Evolutionary conservation across 768 basidiomycete species (phyloP).

Genomic region (Infundibulicybe gibba): DNA sequence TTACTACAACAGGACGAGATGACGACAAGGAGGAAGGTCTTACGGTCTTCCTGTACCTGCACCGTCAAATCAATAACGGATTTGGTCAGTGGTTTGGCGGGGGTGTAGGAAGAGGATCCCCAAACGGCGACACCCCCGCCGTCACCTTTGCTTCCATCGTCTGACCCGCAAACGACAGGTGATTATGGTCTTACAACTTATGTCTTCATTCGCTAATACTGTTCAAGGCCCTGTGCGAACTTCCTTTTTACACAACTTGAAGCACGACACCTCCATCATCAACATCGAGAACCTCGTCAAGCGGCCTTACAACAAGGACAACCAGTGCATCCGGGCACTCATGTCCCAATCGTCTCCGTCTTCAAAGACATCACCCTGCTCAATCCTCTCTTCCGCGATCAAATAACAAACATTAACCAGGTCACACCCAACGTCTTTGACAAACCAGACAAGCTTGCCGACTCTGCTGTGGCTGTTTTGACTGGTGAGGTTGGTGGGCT

Average conservation of each 20-base stretch:
- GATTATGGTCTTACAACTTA: constrained; percentile 38
- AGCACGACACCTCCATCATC: constrained; percentile 84
- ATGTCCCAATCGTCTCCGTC: constrained; percentile 97
- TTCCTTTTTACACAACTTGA: constrained; percentile 79
- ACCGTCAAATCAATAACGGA: constrained; percentile 90
- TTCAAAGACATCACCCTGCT: too few species aligned
- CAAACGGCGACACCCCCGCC: too few species aligned
- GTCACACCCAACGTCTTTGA: constrained; percentile 93
- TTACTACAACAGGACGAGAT: constrained; percentile 51
- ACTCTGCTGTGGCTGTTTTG: too few species aligned
- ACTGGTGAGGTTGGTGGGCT: constrained; percentile 88
- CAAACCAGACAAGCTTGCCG: constrained; percentile 95
- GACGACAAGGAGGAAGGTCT: too few species aligned
- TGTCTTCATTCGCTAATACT: too few species aligned
- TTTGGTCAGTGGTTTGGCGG: constrained; percentile 54
- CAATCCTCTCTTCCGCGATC: too few species aligned
- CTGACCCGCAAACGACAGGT: constrained; percentile 11
- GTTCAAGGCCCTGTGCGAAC: too few species aligned
- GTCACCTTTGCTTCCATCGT: constrained; percentile 27
- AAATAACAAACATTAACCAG: constrained; percentile 94
- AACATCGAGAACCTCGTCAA: too few species aligned
- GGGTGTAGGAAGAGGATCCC: constrained; percentile 38
- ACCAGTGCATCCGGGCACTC: constrained; percentile 93
- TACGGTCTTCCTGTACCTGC: constrained; percentile 94
- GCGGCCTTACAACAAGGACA: constrained; percentile 84